Conservation (phyloP, 202 grass and related monocot genomes). For the Sporobolus alterniflorus region DNA sequence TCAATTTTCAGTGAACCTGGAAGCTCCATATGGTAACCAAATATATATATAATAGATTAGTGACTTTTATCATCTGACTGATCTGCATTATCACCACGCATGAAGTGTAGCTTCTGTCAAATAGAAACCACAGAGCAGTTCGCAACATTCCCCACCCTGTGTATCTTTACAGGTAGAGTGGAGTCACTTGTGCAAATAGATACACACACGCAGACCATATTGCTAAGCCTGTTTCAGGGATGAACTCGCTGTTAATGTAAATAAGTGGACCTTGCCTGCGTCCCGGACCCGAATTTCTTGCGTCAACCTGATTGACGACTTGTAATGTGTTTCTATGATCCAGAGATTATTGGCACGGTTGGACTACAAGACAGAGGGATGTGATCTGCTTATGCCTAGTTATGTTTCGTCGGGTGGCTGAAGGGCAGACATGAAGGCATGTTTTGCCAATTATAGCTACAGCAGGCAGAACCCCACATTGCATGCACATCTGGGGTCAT, state of each 20-base stretch:
- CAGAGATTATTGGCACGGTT: slow-evolving; percentile 2
- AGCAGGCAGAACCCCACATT: not conserved
- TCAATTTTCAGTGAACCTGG: too few species aligned
- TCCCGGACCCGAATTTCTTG: slow-evolving; percentile 6
- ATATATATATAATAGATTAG: too few species aligned
- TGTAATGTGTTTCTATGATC: not conserved
- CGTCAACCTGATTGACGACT: not conserved
- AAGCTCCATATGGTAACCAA: too few species aligned
- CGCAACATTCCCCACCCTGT: not conserved
- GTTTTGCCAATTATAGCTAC: slow-evolving; percentile 31
- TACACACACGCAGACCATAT: not conserved
- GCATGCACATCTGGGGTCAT: slow-evolving; percentile 5
- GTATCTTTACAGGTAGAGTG: not conserved
- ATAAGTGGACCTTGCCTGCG: not conserved
- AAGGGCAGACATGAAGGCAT: slow-evolving; percentile 29
- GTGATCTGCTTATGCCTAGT: slow-evolving; percentile 19
- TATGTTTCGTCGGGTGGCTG: slow-evolving; percentile 30
- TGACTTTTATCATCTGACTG: slow-evolving; percentile 5
- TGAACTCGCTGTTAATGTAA: not conserved
- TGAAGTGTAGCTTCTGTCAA: not conserved
- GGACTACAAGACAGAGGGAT: not conserved
- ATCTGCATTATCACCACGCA: not conserved
- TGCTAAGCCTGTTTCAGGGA: not conserved
- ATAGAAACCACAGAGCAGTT: not conserved
- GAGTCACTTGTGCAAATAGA: not conserved